These are phyloP conservation scores for Lojkania enalia DNA, from an alignment of 2,329 filamentous ascomycete genomes.

Conservation along the genomic window DNA sequence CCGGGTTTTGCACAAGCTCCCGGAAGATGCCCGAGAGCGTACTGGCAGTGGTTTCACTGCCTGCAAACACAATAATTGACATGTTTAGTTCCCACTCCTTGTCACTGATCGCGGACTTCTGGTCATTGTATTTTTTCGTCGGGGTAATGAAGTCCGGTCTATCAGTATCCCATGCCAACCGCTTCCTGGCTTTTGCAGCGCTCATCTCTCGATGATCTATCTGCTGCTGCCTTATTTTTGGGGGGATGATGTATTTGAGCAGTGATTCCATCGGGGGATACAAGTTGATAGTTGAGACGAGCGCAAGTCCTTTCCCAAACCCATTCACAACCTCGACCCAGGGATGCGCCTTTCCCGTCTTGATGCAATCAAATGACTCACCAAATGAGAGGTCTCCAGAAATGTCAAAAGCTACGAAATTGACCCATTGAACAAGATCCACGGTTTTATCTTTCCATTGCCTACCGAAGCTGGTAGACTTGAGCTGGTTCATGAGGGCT, in stretches of 20 bases:
- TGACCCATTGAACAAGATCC: conserved; percentile 20
- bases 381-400: conserved; percentile 55
- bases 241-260: conserved; percentile 28
- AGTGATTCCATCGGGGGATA: conserved; percentile 31
- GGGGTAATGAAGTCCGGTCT: conserved; percentile 35
- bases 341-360: conserved; percentile 39
- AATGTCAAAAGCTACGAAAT: conserved; percentile 15
- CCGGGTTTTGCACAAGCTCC: conserved; percentile 36
- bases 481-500: conserved; percentile 24
- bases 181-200: conserved; percentile 24
- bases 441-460: conserved; percentile 14
- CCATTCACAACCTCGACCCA: conserved; percentile 42
- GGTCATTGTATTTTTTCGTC: conserved; percentile 26
- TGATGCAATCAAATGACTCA: conserved; percentile 47
- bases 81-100: conserved; percentile 47
- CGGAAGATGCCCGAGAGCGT: conserved; percentile 42
- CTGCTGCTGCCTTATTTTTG: conserved; percentile 25
- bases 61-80: conserved; percentile 46
- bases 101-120: conserved; percentile 20
- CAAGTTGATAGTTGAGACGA: conserved; percentile 32
- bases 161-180: conserved; percentile 22
- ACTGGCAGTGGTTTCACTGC: conserved; percentile 50
- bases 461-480: conserved; percentile 2
- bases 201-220: conserved; percentile 29
- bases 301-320: conserved; percentile 32